Evolutionary conservation across 1,284 basidiomycete genomes (phyloP).

Genomic region (Leccinum variabile): DNA sequence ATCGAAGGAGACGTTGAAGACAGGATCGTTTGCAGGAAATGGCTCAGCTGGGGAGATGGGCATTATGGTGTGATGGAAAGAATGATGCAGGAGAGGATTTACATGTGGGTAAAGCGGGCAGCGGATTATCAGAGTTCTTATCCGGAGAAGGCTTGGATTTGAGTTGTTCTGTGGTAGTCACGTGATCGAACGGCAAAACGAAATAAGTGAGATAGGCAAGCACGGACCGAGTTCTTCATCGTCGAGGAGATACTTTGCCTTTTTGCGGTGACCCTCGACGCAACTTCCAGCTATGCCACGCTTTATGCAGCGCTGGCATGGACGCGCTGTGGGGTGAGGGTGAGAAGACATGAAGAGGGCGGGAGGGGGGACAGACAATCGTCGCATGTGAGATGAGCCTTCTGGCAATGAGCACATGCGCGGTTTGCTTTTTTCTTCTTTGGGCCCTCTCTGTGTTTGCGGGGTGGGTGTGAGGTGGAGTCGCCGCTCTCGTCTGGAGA

Average conservation of each 20-base stretch:
- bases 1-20: constrained; percentile 64
- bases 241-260: constrained; percentile 95
- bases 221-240: constrained; percentile 85
- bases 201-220: constrained; percentile 23
- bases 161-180: constrained; percentile 51
- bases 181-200: constrained; percentile 37
- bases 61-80: constrained; percentile 6
- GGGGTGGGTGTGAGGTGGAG: constrained; percentile 41
- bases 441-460: constrained; percentile 64
- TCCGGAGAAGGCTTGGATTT: constrained; percentile 44
- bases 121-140: constrained; percentile 26
- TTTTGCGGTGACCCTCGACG: constrained; percentile 94
- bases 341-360: constrained; percentile 16
- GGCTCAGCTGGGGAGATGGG: constrained; percentile 41
- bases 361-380: constrained; percentile 64
- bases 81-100: constrained; percentile 8
- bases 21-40: constrained; percentile 54
- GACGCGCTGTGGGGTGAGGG: constrained; percentile 64
- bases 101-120: constrained; percentile 35
- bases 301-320: constrained; percentile 93
- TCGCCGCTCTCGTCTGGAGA: constrained; percentile 52
- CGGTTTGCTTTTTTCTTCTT: constrained; percentile 93
- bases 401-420: constrained; percentile 94
- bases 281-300: constrained; percentile 89
- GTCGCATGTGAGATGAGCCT: constrained; percentile 95